Conservation (phyloP, 441 rosid species). For the Dalechampia spathulata region DNA sequence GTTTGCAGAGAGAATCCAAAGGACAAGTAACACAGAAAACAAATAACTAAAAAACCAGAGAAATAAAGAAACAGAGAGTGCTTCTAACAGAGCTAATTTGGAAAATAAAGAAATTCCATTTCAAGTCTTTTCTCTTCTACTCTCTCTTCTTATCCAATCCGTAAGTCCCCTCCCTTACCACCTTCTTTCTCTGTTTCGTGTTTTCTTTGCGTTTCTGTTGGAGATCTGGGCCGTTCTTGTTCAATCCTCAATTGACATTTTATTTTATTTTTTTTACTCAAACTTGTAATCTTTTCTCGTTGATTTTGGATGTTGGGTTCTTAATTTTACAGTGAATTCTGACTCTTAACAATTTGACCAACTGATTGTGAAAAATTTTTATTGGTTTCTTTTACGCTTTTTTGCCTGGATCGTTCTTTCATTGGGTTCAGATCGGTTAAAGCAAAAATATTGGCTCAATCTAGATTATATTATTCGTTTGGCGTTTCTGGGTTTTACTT, state of each 20-base stretch:
- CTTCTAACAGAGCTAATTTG: constrained; percentile 31
- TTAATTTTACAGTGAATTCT: background rate
- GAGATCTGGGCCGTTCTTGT: constrained; percentile 38
- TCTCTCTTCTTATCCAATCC: constrained; percentile 39
- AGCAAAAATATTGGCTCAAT: no score
- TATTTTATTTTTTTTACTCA: constrained; percentile 1
- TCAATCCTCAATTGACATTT: no score
- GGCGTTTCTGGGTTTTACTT: constrained; percentile 7
- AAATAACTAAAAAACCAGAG: constrained; percentile 3
- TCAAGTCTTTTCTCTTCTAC: constrained; percentile 15
- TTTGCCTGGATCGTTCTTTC: constrained; percentile 28
- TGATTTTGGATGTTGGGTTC: background rate
- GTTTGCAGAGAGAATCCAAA: constrained; percentile 72
- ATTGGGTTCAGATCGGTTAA: constrained; percentile 27
- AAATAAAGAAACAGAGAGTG: constrained; percentile 28
- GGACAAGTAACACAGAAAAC: constrained; percentile 25
- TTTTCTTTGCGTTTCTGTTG: constrained; percentile 4
- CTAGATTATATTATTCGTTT: constrained; percentile 8
- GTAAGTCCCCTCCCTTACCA: constrained; percentile 41
- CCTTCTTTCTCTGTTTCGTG: constrained; percentile 3
- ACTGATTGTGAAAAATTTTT: no score
- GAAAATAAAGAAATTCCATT: constrained; percentile 18
- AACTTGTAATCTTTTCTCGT: background rate
- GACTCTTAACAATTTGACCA: constrained; percentile 1
- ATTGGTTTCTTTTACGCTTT: no score